Percentiles rank a stretch among this genome's conserved stretches.
These are phyloP conservation scores for Cladosporium sp. DNA, from an alignment of 2,329 filamentous ascomycete species.

Conservation along the genomic window DNA sequence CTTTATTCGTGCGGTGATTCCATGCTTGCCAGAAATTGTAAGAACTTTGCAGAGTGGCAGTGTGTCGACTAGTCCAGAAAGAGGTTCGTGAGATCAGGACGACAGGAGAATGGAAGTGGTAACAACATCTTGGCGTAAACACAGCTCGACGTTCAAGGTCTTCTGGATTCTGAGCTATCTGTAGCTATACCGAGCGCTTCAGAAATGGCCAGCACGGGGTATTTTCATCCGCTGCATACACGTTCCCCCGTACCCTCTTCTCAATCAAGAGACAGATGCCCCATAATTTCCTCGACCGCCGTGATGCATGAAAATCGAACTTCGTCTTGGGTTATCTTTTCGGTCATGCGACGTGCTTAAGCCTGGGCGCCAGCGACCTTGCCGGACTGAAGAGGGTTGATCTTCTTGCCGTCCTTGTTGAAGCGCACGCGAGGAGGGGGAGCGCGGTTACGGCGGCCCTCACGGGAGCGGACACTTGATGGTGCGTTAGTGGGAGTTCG, in stretches of 20 bases:
- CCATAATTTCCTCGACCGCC: slow-evolving; percentile 22
- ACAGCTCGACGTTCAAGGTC: slow-evolving; percentile 18
- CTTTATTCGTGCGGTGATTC: not conserved
- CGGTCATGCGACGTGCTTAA: slow-evolving; percentile 23
- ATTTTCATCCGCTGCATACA: slow-evolving; percentile 18
- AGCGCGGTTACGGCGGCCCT: slow-evolving; percentile 97
- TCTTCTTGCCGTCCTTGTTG: slow-evolving; percentile 99
- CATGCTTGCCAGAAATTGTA: not conserved
- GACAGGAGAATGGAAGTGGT: not conserved
- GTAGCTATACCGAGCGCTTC: slow-evolving; percentile 20
- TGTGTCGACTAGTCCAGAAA: not conserved
- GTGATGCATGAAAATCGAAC: slow-evolving; percentile 21
- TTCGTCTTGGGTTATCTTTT: slow-evolving; percentile 20
- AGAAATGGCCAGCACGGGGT: slow-evolving; percentile 18
- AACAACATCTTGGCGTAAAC: slow-evolving; percentile 4
- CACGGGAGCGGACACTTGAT: slow-evolving; percentile 88
- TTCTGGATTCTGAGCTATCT: slow-evolving; percentile 21
- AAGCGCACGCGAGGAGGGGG: slow-evolving; percentile 96
- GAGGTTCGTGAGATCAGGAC: not conserved
- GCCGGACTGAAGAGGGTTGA: slow-evolving; percentile 78
- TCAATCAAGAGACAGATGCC: slow-evolving; percentile 24
- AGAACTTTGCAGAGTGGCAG: not conserved
- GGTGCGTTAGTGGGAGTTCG: slow-evolving; percentile 22
- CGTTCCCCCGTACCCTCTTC: slow-evolving; percentile 19
- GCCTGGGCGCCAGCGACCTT: slow-evolving; percentile 55